A percentile compares a stretch with the other conserved stretches of the same genome.
Evolutionary conservation across 2,329 filamentous ascomycete genomes (phyloP).

Genomic region (Arachnopeziza araneosa): DNA sequence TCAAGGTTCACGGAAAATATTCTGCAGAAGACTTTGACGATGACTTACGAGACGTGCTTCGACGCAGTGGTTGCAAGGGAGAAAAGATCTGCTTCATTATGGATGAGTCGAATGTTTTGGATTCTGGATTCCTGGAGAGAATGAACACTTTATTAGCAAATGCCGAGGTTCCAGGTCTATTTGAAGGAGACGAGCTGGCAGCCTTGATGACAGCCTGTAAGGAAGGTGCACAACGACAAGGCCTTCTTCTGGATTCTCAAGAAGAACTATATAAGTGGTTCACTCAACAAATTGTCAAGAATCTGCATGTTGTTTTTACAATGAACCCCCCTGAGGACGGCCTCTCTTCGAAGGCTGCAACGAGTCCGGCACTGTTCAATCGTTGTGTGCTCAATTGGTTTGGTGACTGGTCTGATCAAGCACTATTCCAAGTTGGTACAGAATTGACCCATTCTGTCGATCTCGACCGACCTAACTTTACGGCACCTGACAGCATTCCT

Average conservation of each 20-base stretch:
- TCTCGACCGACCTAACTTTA: slow-evolving; percentile 80
- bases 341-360: slow-evolving; percentile 91
- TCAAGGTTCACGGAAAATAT: slow-evolving; percentile 99
- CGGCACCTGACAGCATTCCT: slow-evolving; percentile 83
- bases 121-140: slow-evolving; percentile 96
- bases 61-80: slow-evolving; percentile 91
- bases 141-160: slow-evolving; percentile 99
- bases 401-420: slow-evolving; percentile 98
- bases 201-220: slow-evolving; percentile 99
- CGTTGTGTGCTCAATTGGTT: slow-evolving; percentile 99
- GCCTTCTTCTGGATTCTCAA: slow-evolving; percentile 89
- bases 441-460: slow-evolving; percentile 97
- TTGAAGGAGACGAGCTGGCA: slow-evolving; percentile 97
- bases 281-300: slow-evolving; percentile 98
- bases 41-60: slow-evolving; percentile 87
- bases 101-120: slow-evolving; percentile 97
- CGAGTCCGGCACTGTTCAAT: slow-evolving; percentile 97
- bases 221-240: slow-evolving; percentile 94
- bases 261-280: slow-evolving; percentile 99
- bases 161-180: slow-evolving; percentile 96
- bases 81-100: slow-evolving; percentile 99
- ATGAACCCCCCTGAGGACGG: slow-evolving; percentile 99
- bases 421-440: slow-evolving; percentile 92
- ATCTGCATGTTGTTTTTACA: slow-evolving; percentile 97
- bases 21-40: slow-evolving; percentile 98